Evolutionary conservation across 164 flowering plant genomes (phyloP).

Genomic region (Stephania japonica): DNA sequence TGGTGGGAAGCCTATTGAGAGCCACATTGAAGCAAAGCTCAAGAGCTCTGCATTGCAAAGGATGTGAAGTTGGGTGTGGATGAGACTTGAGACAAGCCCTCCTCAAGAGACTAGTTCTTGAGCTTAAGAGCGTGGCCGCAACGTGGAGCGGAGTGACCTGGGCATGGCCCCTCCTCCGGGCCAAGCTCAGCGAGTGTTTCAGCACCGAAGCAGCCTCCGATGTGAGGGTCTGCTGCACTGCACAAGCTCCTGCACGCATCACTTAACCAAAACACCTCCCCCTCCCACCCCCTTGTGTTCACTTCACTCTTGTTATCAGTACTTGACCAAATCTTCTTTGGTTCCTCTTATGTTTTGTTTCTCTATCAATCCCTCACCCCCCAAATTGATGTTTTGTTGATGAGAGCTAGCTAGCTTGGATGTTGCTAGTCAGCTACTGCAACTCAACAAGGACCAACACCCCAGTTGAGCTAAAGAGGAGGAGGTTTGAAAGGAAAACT

Average conservation of each 20-base stretch:
- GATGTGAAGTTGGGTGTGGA: constrained; percentile 47
- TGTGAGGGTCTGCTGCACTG: constrained; percentile 94
- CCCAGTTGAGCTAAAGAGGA: too few relatives aligned
- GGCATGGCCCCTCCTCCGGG: constrained; percentile 84
- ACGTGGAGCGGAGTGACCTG: constrained; percentile 97
- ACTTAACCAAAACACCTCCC: constrained; percentile 45
- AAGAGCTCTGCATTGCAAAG: constrained; percentile 84
- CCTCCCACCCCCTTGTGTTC: constrained; percentile 35
- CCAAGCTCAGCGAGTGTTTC: constrained; percentile 71
- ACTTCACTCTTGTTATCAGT: background rate
- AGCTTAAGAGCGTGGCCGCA: constrained; percentile 67
- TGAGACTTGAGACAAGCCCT: constrained; percentile 85
- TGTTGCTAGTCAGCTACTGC: too few relatives aligned
- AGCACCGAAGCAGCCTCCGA: constrained; percentile 89
- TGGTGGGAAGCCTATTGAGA: constrained; percentile 78
- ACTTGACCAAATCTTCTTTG: background rate
- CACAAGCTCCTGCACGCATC: constrained; percentile 79
- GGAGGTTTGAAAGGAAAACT: too few relatives aligned
- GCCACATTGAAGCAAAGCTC: constrained; percentile 99
- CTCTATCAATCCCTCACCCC: background rate
- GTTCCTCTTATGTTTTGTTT: background rate
- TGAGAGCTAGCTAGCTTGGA: too few relatives aligned
- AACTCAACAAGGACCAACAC: too few relatives aligned
- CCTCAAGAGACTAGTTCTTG: constrained; percentile 46
- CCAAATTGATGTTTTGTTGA: background rate